Base-by-base conservation (phyloP, 1,284 basidiomycete genomes). In the Tilletia caries region DNA sequence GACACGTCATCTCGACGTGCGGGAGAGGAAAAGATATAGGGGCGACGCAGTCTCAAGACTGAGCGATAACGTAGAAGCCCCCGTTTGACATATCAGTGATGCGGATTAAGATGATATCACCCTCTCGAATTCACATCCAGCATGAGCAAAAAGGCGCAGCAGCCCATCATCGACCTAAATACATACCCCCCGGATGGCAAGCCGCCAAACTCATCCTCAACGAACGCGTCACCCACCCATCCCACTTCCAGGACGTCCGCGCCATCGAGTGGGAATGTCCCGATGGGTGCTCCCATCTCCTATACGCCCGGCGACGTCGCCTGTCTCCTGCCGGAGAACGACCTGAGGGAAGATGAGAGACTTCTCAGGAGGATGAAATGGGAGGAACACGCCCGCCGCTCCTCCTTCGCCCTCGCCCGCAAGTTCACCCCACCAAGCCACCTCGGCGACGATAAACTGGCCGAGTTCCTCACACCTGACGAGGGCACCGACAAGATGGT, bases 271-370 rank as follows among this genome's bases (percentile, higher is more conserved):
- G 74, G 29, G 75, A 75, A 43, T 68, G 48, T 54, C 54, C 54
- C 2, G 58, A 32, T 41, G 66, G 46, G n/a, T 2, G 48, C 20
- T 37, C 52, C 54, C 20, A 69, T 23, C 68, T 91, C 90, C 23
- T 95, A 93, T 81, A 82, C 86, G 3, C 90, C 95, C 0, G 95
- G 95, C 29, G 92, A 96, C 76, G 89, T 95, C 6, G 91, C 91
- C 10, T 87, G 92, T 20, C 87, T 98, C 3, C 89, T 91, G 75
- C 94, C 95, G 0, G 83, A 88, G 33, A 89, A 90, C 10, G 83
- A 86, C 2, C 70, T 85, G 0, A 83, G 84, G 0, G 91, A 93
- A 43, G 92, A 97, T 0, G 88, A 91, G 33, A 80, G 85, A 0
- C 89, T 97, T 65, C 82, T 98, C 0, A 81, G 85, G 0, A 84